Percentiles rank a stretch among this genome's conserved stretches.
These are phyloP conservation scores for Scenedesmus sp. DNA, from an alignment of 163 green algal genomes.

Conservation along the genomic window DNA sequence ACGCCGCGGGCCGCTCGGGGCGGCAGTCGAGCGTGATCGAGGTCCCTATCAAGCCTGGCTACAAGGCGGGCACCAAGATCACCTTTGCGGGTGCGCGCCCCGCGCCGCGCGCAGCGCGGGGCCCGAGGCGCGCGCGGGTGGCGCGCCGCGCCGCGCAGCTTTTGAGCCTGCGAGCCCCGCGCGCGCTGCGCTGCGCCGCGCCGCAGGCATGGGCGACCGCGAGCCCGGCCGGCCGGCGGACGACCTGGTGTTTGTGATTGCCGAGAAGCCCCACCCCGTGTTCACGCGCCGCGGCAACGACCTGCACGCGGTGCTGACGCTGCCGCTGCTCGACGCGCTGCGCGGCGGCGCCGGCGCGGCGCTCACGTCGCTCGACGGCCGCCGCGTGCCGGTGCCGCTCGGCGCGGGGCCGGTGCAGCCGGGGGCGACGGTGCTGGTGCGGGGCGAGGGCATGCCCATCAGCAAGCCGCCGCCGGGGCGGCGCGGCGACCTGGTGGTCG, in stretches of 20 bases:
- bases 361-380: constrained; percentile 64
- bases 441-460: constrained; percentile 83
- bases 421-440: constrained; percentile 58
- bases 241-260: constrained; percentile 87
- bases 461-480: constrained; percentile 56
- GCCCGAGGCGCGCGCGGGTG: too few species aligned
- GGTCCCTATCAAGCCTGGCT: constrained; percentile 86
- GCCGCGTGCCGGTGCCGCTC: constrained; percentile 56
- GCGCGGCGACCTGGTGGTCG: constrained; percentile 71
- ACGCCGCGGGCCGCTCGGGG: constrained; percentile 53
- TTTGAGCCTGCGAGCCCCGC: not conserved
- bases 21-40: constrained; percentile 74
- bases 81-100: constrained; percentile 63
- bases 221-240: constrained; percentile 62
- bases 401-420: constrained; percentile 1
- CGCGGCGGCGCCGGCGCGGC: constrained; percentile 8
- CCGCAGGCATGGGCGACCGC: constrained; percentile 79
- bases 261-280: constrained; percentile 73
- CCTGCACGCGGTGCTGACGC: constrained; percentile 60
- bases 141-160: not conserved
- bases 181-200: not conserved
- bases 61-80: constrained; percentile 87
- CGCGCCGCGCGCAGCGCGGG: too few species aligned
- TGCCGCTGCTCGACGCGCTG: constrained; percentile 3
- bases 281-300: constrained; percentile 86